Evolutionary conservation across 2,329 filamentous ascomycete species (phyloP).

Genomic region (Pseudogymnoascus sp.): DNA sequence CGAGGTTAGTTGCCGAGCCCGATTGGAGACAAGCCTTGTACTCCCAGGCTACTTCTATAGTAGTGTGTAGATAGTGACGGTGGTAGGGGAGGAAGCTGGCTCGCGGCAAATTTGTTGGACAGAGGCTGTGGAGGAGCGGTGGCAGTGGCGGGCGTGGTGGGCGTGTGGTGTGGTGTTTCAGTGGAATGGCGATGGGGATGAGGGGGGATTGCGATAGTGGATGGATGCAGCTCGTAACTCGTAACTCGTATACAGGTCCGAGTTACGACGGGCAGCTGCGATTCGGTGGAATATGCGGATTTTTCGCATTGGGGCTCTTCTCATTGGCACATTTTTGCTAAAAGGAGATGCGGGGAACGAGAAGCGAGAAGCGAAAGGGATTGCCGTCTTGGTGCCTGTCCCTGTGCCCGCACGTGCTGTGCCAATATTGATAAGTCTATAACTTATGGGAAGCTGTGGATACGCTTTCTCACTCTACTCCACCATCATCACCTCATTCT

Average conservation of each 20-base stretch:
- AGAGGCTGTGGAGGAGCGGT: not conserved
- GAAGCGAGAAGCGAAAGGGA: not conserved
- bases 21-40: not conserved
- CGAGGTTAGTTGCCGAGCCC: not conserved
- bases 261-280: not conserved
- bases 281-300: not conserved
- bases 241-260: not conserved
- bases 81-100: slow-evolving; percentile 2
- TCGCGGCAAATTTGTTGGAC: not conserved
- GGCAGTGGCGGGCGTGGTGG: not conserved
- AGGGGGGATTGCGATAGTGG: slow-evolving; percentile 1
- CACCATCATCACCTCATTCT: not conserved
- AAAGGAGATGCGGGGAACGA: not conserved
- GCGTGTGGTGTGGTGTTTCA: not conserved
- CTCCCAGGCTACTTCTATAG: not conserved
- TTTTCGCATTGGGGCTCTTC: not conserved
- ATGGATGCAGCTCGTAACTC: not conserved
- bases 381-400: not conserved
- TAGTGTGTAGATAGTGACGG: not conserved
- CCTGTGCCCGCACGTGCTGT: not conserved
- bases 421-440: not conserved
- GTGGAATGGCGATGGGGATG: slow-evolving; percentile 3
- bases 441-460: not conserved
- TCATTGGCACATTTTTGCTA: slow-evolving; percentile 1
- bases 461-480: not conserved